phyloP scores from a whole-genome alignment of 2,329 filamentous ascomycete species.

The Monosporascus cannonballus region DNA sequence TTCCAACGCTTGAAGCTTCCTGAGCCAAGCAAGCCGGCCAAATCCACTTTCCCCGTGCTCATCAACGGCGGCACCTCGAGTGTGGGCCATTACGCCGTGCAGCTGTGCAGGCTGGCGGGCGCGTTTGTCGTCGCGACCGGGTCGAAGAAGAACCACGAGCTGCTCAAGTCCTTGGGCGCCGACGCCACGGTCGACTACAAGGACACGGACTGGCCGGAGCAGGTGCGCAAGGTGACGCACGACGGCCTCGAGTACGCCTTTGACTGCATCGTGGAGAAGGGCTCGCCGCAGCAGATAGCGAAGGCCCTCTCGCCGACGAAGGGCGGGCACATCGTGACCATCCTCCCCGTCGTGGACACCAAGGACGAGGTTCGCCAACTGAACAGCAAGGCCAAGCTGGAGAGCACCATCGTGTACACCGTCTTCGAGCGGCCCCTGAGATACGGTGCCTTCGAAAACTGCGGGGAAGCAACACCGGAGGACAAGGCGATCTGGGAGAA shows the following conservation, averaged over 20 bases:
- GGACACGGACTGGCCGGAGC: slow-evolving; percentile 38
- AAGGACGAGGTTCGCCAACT: slow-evolving; percentile 9
- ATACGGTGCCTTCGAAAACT: slow-evolving; percentile 21
- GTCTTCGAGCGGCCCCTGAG: slow-evolving; percentile 22
- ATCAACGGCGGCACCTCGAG: slow-evolving; percentile 21
- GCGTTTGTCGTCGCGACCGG: slow-evolving; percentile 21
- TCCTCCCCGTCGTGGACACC: slow-evolving; percentile 15
- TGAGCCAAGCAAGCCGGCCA: slow-evolving; percentile 24
- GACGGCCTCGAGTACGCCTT: slow-evolving; percentile 37
- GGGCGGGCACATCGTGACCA: slow-evolving; percentile 20
- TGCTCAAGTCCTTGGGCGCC: slow-evolving; percentile 18
- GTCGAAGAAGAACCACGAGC: slow-evolving; percentile 18
- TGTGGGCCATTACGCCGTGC: slow-evolving; percentile 23
- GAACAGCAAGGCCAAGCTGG: slow-evolving; percentile 21
- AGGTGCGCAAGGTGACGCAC: slow-evolving; percentile 60
- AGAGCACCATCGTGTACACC: slow-evolving; percentile 27
- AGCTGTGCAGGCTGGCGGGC: slow-evolving; percentile 21
- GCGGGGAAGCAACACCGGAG: slow-evolving; percentile 19
- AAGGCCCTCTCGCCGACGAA: slow-evolving; percentile 23
- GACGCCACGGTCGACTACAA: slow-evolving; percentile 29
- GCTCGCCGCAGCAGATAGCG: slow-evolving; percentile 15
- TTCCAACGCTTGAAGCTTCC: slow-evolving; percentile 24
- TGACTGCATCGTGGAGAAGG: slow-evolving; percentile 23
- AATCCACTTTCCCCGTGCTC: slow-evolving; percentile 25
- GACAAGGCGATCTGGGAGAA: slow-evolving; percentile 28